These are phyloP conservation scores for Biscogniauxia sp. DNA, from an alignment of 2,329 filamentous ascomycete species.

Conservation along the genomic window DNA sequence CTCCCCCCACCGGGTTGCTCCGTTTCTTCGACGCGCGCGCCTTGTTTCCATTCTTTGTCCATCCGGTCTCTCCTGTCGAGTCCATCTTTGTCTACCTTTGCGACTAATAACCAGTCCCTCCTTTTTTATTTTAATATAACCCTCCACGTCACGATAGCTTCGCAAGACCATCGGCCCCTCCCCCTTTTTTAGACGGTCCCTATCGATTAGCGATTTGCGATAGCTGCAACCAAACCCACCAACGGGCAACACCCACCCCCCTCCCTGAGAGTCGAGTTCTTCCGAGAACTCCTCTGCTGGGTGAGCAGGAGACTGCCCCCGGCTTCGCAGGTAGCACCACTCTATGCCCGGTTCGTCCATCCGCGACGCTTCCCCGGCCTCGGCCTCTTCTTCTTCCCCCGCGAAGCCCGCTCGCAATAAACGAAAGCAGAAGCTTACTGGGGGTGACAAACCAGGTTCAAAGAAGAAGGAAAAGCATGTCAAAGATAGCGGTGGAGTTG, in stretches of 20 bases:
- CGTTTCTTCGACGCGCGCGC: slow-evolving; percentile 11
- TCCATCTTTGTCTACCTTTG: slow-evolving; percentile 1
- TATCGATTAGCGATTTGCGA: neutral
- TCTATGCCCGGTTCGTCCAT: slow-evolving; percentile 37
- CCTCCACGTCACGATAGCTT: neutral
- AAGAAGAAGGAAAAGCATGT: slow-evolving; percentile 37
- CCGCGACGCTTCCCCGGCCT: slow-evolving; percentile 30
- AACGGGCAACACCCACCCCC: neutral
- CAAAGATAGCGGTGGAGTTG: slow-evolving; percentile 35
- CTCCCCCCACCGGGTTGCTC: slow-evolving; percentile 13
- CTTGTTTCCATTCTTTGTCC: slow-evolving; percentile 10
- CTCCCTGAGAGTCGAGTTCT: slow-evolving; percentile 21
- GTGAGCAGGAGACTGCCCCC: slow-evolving; percentile 35
- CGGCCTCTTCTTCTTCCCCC: slow-evolving; percentile 29
- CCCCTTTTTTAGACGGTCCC: slow-evolving; percentile 1
- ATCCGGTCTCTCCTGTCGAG: slow-evolving; percentile 4
- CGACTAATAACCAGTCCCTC: neutral
- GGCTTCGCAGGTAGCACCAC: slow-evolving; percentile 26
- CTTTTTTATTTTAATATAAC: neutral
- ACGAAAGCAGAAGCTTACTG: slow-evolving; percentile 32
- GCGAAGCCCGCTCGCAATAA: slow-evolving; percentile 28
- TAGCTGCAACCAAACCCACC: neutral
- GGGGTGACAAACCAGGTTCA: slow-evolving; percentile 30
- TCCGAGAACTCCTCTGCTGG: slow-evolving; percentile 32
- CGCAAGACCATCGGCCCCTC: slow-evolving; percentile 2